A percentile compares a stretch with the other conserved stretches of the same genome.
Conservation (phyloP, 495 filamentous ascomycete species). For the Penicillium silybi region DNA sequence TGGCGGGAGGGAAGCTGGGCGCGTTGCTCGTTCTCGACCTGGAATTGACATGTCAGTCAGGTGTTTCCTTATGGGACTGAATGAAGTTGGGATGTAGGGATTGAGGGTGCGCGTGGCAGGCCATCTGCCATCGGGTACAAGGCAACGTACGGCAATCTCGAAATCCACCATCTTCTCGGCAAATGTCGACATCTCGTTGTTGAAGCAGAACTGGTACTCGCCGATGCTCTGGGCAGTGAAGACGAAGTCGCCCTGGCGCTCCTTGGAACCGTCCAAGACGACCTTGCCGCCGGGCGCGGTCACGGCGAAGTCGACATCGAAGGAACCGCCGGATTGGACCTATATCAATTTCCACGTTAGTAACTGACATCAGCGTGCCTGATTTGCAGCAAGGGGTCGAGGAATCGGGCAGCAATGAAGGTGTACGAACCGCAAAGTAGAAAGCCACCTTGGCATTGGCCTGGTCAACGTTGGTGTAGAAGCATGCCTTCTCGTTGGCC, state of each 20-base stretch:
- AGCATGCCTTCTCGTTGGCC: slow-evolving; percentile 92
- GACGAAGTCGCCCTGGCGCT: slow-evolving; percentile 96
- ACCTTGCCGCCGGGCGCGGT: slow-evolving; percentile 76
- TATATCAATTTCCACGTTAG: slow-evolving; percentile 28
- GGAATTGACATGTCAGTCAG: slow-evolving; percentile 7
- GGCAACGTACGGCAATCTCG: slow-evolving; percentile 81
- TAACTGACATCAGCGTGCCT: neutral
- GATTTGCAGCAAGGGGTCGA: neutral
- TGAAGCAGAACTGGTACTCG: slow-evolving; percentile 96
- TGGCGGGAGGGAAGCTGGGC: slow-evolving; percentile 82
- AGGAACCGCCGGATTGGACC: slow-evolving; percentile 95
- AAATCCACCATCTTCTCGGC: slow-evolving; percentile 98
- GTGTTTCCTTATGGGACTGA: neutral
- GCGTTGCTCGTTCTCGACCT: slow-evolving; percentile 94
- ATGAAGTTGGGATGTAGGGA: neutral
- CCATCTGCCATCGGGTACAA: neutral
- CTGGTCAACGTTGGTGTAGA: slow-evolving; percentile 72
- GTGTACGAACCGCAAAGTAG: slow-evolving; percentile 87
- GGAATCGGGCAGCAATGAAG: neutral
- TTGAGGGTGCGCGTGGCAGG: neutral
- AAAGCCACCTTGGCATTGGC: slow-evolving; percentile 85
- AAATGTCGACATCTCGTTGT: slow-evolving; percentile 97
- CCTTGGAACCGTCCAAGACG: slow-evolving; percentile 84
- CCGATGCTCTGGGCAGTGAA: slow-evolving; percentile 93
- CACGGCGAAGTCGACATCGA: slow-evolving; percentile 92